Conservation (phyloP, 2,329 filamentous ascomycete species). For the Neopestalotiopsis rosae region DNA sequence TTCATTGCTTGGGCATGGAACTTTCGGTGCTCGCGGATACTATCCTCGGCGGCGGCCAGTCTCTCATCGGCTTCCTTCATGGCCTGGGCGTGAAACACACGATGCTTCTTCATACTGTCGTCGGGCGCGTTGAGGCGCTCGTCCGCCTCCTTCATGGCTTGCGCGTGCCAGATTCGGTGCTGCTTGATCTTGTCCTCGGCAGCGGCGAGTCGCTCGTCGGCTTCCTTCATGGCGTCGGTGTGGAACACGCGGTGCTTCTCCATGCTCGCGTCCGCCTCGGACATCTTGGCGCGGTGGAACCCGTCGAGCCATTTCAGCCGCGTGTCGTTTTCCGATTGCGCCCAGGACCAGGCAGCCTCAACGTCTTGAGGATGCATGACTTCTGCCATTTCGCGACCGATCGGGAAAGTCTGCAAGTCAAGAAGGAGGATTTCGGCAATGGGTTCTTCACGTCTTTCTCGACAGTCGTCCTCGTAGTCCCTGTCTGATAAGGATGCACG, state of each 20-base stretch:
- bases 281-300: slow-evolving; percentile 4
- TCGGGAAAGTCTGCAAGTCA: not conserved
- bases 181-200: slow-evolving; percentile 8
- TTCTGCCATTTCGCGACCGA: not conserved
- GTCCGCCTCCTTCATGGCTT: slow-evolving; percentile 17
- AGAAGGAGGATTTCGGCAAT: too few relatives aligned
- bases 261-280: slow-evolving; percentile 11
- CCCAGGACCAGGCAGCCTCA: not conserved
- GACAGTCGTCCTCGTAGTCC: too few relatives aligned
- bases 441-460: too few relatives aligned
- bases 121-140: slow-evolving; percentile 5
- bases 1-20: slow-evolving; percentile 16
- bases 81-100: slow-evolving; percentile 6
- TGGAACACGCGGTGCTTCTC: slow-evolving; percentile 8
- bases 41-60: not conserved
- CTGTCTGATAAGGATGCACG: too few relatives aligned
- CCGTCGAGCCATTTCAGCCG: slow-evolving; percentile 10
- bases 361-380: not conserved
- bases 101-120: slow-evolving; percentile 11
- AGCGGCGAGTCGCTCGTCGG: slow-evolving; percentile 1
- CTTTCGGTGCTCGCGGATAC: slow-evolving; percentile 2
- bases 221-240: slow-evolving; percentile 18
- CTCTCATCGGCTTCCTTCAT: slow-evolving; percentile 15
- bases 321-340: slow-evolving; percentile 6
- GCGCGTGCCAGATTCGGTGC: slow-evolving; percentile 10